phyloP scores from a whole-genome alignment of 768 basidiomycete genomes.

The Scleroderma citrinum region DNA sequence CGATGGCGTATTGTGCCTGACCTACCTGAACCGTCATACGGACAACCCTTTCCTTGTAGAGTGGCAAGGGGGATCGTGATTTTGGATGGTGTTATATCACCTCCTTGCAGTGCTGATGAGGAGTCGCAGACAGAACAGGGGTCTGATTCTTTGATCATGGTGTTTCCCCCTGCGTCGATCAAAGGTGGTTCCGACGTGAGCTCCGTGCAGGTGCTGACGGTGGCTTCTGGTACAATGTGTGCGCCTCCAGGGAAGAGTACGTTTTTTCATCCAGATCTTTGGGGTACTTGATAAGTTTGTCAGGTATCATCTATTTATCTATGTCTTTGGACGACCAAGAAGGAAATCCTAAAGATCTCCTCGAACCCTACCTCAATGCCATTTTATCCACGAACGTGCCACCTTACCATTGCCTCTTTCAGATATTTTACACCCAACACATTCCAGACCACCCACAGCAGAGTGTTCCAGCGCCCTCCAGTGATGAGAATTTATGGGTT shows the following conservation, averaged over 20 bases:
- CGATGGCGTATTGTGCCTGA: slow-evolving; percentile 15
- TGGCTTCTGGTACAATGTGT: slow-evolving; percentile 69
- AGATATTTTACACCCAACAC: slow-evolving; percentile 51
- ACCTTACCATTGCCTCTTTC: slow-evolving; percentile 39
- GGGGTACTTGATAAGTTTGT: slow-evolving; percentile 3
- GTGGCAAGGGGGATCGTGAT: slow-evolving; percentile 49
- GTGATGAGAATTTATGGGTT: slow-evolving; percentile 4
- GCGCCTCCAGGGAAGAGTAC: slow-evolving; percentile 69
- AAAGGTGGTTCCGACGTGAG: slow-evolving; percentile 39
- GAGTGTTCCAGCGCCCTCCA: neutral
- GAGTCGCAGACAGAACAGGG: slow-evolving; percentile 12
- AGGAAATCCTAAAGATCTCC: slow-evolving; percentile 33
- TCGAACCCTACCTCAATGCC: slow-evolving; percentile 51
- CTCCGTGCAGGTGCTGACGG: slow-evolving; percentile 57
- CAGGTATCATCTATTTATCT: slow-evolving; percentile 57
- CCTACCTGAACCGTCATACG: slow-evolving; percentile 1
- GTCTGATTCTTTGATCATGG: slow-evolving; percentile 59
- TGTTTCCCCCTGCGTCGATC: slow-evolving; percentile 69
- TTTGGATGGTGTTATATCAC: slow-evolving; percentile 32
- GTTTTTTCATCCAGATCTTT: neutral
- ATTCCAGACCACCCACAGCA: slow-evolving; percentile 6
- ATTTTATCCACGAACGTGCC: slow-evolving; percentile 28
- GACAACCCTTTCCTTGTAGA: slow-evolving; percentile 6
- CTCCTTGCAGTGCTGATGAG: slow-evolving; percentile 18
- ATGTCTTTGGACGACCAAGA: slow-evolving; percentile 37